Base-by-base conservation (phyloP, 164 flowering plant species). In the Malania oleifera region DNA sequence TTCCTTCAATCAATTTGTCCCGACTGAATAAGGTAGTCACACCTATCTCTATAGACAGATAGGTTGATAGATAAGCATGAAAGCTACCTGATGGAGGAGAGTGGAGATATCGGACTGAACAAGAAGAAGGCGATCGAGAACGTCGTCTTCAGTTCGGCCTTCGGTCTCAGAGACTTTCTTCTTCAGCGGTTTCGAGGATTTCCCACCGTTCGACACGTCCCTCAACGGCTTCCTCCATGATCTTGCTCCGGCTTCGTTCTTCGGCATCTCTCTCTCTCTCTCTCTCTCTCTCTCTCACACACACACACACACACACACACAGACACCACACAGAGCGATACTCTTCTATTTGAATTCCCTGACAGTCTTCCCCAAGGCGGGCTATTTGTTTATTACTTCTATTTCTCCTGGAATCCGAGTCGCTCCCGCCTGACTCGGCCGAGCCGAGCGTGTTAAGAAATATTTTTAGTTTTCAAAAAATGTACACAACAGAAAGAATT, bases 121-220 rank as follows among this genome's bases (percentile, higher is more conserved):
- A 9, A 82, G 77, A 17, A 82, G 75, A 49, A 85, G 88, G 27
- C 82, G 84, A 69, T 88, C 90, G 31, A 85, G 82, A 1, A 75
- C 55, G 29, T 57, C 69, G 19, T 66, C 75, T 20, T 63, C 63
- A 2, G 0, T 31, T 37, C 6, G 37, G 19, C 34, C 64, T 51
- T 63, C 57, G 34, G 38, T 18, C 15, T 56, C 63, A 3, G 60
- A 25, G 37, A 44, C 47, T 28, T 66, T 70, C 65, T 37, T 43
- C 27, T 39, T 52, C 20, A 13, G 5, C 1, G 75, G 19, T 50
- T 69, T 65, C 51, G 60, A 54, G 1, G 64, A 45, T 24, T 59
- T 64, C 24, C 57, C 64, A 56, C 60, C 66, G 52, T 76, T 82
- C 7, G 86, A 63, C 15, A 85, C 61, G 17, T 87, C 87, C 45